These are phyloP conservation scores for Podosphaera aphanis DNA, from an alignment of 2,329 filamentous ascomycete species.

Conservation along the genomic window DNA sequence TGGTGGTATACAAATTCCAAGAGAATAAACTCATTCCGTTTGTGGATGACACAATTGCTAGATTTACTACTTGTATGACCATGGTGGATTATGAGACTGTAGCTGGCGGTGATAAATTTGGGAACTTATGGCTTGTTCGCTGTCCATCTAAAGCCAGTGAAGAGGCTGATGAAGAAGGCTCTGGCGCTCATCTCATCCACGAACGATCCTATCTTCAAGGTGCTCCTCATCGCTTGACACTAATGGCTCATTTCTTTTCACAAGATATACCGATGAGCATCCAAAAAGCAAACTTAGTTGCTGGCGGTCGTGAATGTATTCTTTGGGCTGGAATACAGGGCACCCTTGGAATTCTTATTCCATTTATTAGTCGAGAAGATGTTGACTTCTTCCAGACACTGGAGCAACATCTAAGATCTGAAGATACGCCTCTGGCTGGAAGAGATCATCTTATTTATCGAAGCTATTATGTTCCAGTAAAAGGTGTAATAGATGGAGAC, in stretches of 20 bases:
- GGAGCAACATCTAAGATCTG: conserved; percentile 65
- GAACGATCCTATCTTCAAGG: conserved; percentile 79
- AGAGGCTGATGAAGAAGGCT: conserved; percentile 77
- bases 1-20: conserved; percentile 77
- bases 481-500: conserved; percentile 91
- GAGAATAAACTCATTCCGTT: conserved; percentile 87
- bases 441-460: conserved; percentile 90
- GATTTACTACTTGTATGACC: conserved; percentile 74
- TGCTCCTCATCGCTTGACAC: conserved; percentile 57
- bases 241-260: conserved; percentile 73
- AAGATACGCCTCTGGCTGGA: conserved; percentile 72
- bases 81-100: conserved; percentile 97
- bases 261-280: conserved; percentile 86
- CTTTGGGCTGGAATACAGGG: conserved; percentile 90
- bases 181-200: conserved; percentile 74
- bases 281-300: conserved; percentile 69
- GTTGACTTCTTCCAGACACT: conserved; percentile 94
- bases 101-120: conserved; percentile 91
- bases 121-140: conserved; percentile 81
- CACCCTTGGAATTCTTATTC: conserved; percentile 78
- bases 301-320: conserved; percentile 74
- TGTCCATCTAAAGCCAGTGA: conserved; percentile 69
- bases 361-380: conserved; percentile 77
- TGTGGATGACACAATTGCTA: conserved; percentile 65
- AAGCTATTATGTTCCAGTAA: conserved; percentile 87